Conservation (phyloP, 1,284 basidiomycete genomes). For the Trichosporon sp. region DNA sequence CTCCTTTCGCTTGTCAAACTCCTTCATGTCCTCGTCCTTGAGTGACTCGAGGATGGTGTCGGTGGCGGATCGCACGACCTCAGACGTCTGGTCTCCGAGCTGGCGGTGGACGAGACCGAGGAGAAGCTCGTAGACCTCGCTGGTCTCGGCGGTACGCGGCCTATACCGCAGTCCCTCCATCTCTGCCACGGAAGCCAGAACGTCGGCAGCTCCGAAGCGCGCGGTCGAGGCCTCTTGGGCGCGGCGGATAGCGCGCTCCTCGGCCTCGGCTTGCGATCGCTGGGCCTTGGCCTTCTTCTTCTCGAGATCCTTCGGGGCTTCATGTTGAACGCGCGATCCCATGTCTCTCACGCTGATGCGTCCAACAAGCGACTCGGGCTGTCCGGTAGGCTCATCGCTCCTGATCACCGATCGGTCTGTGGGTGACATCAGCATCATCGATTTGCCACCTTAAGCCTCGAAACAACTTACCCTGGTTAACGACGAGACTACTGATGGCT, state of each 20-base stretch:
- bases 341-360: constrained; percentile 88
- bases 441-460: neutral
- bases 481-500: constrained; percentile 81
- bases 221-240: constrained; percentile 49
- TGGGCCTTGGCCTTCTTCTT: constrained; percentile 88
- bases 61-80: constrained; percentile 90
- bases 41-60: constrained; percentile 87
- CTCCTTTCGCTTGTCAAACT: constrained; percentile 97
- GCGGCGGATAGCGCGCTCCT: constrained; percentile 55
- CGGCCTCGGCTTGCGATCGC: constrained; percentile 60
- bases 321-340: constrained; percentile 84
- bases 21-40: constrained; percentile 87
- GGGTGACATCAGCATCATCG: constrained; percentile 4
- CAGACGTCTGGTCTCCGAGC: constrained; percentile 93
- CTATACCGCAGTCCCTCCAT: constrained; percentile 91
- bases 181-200: constrained; percentile 88
- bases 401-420: constrained; percentile 62
- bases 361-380: constrained; percentile 88
- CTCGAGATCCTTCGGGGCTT: constrained; percentile 86
- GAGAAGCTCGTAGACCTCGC: constrained; percentile 92
- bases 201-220: constrained; percentile 66
- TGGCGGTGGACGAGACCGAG: constrained; percentile 77
- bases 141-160: constrained; percentile 89
- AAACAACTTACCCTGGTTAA: constrained; percentile 65
- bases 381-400: constrained; percentile 93